Evolutionary conservation across 2,329 filamentous ascomycete species (phyloP), one percentile per base, ranked within the genome.

Genomic region (Arthrinium puccinioides): DNA sequence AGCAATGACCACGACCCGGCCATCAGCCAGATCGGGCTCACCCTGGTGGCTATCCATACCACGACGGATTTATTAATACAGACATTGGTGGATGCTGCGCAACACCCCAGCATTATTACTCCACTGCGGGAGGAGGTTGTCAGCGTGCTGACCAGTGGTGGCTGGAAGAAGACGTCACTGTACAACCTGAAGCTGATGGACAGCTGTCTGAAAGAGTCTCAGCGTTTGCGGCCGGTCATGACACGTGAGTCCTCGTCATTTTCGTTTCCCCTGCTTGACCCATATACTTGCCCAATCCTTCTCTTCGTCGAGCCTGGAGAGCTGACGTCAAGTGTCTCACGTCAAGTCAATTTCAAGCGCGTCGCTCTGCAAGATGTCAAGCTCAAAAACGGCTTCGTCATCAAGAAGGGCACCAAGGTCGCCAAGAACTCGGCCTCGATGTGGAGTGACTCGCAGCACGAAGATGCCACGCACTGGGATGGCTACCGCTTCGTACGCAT

Each of bases 91-190:
- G 63, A 71, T 34, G 49, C 74, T 6, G 53, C 54, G 3, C 45
- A 57, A 19, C 45, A 51, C 11, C 66, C 64, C 0, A 64, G 71
- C 36, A 56, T 59, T 39, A 43, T 67, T 21, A 55, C 66, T 21
- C 55, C 56, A 5, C 44, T 70, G 15, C 59, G 69, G 4, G 51
- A 66, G n/a, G 67, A 72, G 44, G 63, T 68, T 9, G 41, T 53
- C 15, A 42, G 44, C 1, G 41, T 50, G 11, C 38, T 54, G 4
- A 32, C 37, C 14, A 32, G 37, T 13, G 43, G 44, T 2, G 51
- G 48, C 16, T 51, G 49, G 46, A 43, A 44, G 9, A 56, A 50
- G 35, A 32, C 41, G 8, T 44, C 51, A 3, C 44, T 59, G 7
- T 46, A 47, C 23, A 55, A 56, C 9, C 47, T 63, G 39, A 49